A percentile compares a stretch with the other conserved stretches of the same genome.
Evolutionary conservation across 2,329 filamentous ascomycete genomes (phyloP).

Genomic region (Bipolaris oryzae): DNA sequence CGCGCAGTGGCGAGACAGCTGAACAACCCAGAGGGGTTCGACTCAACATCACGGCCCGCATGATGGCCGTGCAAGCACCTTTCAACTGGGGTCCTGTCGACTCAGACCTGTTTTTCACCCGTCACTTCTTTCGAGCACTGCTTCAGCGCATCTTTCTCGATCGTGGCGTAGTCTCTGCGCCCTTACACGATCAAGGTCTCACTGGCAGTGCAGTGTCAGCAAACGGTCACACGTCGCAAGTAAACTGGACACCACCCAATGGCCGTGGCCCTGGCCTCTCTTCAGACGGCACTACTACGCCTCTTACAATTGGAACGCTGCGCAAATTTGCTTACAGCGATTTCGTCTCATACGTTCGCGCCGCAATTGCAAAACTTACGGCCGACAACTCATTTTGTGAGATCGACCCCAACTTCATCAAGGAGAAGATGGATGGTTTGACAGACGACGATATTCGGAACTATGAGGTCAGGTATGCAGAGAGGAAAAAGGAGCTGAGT

Average conservation of each 20-base stretch:
- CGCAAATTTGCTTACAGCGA: slow-evolving; percentile 78
- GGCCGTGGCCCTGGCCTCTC: slow-evolving; percentile 57
- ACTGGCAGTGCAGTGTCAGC: slow-evolving; percentile 49
- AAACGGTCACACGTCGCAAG: slow-evolving; percentile 40
- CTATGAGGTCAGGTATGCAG: slow-evolving; percentile 71
- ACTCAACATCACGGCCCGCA: slow-evolving; percentile 93
- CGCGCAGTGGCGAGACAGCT: slow-evolving; percentile 13
- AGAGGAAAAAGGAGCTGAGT: slow-evolving; percentile 78
- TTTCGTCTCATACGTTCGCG: slow-evolving; percentile 78
- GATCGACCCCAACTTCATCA: slow-evolving; percentile 58
- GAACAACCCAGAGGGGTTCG: slow-evolving; percentile 64
- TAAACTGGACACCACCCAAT: slow-evolving; percentile 44
- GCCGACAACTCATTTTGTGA: slow-evolving; percentile 43
- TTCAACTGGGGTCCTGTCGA: slow-evolving; percentile 86
- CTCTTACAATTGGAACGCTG: slow-evolving; percentile 85
- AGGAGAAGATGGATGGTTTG: slow-evolving; percentile 68
- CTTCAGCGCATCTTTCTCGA: slow-evolving; percentile 94
- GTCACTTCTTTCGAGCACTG: slow-evolving; percentile 90
- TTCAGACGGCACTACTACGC: slow-evolving; percentile 66
- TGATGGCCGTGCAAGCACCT: slow-evolving; percentile 98
- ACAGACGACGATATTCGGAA: slow-evolving; percentile 74
- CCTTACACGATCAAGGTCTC: slow-evolving; percentile 39
- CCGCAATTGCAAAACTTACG: slow-evolving; percentile 75
- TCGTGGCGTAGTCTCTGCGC: slow-evolving; percentile 72
- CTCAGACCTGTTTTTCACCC: slow-evolving; percentile 85